A percentile compares a stretch with the other conserved stretches of the same genome.
Conservation (phyloP, 345 rosid species). For the Iberis pinnata region DNA sequence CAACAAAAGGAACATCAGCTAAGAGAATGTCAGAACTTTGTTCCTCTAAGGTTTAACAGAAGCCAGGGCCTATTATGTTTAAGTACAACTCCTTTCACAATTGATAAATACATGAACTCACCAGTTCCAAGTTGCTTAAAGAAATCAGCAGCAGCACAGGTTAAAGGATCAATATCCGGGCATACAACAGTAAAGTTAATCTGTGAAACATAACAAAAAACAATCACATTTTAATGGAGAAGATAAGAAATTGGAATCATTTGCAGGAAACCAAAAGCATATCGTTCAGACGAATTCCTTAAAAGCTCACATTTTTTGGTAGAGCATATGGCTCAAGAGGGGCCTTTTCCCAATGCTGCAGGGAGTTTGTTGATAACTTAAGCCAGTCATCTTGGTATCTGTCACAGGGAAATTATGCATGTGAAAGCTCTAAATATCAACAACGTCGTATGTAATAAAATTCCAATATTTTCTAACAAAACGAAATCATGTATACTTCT, state of each 20-base stretch:
- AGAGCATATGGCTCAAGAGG: slow-evolving; percentile 94
- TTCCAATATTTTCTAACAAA: slow-evolving; percentile 2
- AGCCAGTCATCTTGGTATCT: slow-evolving; percentile 99
- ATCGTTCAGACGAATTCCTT: background rate
- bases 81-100: slow-evolving; percentile 5
- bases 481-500: slow-evolving; percentile 5
- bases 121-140: slow-evolving; percentile 96
- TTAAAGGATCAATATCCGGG: slow-evolving; percentile 95
- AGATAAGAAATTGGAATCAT: slow-evolving; percentile 7
- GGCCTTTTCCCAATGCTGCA: slow-evolving; percentile 96
- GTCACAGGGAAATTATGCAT: slow-evolving; percentile 17
- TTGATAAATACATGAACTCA: slow-evolving; percentile 32
- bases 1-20: slow-evolving; percentile 17
- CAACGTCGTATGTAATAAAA: background rate
- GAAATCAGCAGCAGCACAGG: slow-evolving; percentile 86
- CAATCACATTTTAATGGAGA: slow-evolving; percentile 1
- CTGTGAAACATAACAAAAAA: slow-evolving; percentile 43
- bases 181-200: slow-evolving; percentile 73
- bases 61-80: slow-evolving; percentile 11
- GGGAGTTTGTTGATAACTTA: slow-evolving; percentile 68
- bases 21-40: background rate
- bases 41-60: too few relatives aligned
- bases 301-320: slow-evolving; percentile 63
- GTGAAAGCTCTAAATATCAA: slow-evolving; percentile 7
- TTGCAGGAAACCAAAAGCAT: slow-evolving; percentile 12